Evolutionary conservation across 495 filamentous ascomycete species (phyloP).

Genomic region (Hapsidospora chrysogenum): DNA sequence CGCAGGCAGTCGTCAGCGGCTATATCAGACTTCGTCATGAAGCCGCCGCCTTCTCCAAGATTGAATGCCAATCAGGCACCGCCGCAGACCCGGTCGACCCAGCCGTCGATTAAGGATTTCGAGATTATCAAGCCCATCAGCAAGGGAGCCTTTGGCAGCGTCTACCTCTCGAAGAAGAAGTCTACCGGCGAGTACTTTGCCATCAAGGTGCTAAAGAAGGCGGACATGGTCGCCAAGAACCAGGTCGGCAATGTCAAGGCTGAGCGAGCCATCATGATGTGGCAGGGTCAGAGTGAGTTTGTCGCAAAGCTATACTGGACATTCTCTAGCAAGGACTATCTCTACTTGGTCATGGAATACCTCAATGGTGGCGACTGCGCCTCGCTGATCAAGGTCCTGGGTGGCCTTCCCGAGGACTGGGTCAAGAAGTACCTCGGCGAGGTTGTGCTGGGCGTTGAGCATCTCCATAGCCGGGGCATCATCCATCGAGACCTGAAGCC

Average conservation of each 20-base stretch:
- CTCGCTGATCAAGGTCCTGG: conserved; percentile 85
- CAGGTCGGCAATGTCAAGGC: conserved; percentile 98
- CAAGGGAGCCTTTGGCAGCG: conserved; percentile 95
- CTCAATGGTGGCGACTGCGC: conserved; percentile 95
- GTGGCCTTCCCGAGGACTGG: conserved; percentile 88
- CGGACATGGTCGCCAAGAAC: conserved; percentile 99
- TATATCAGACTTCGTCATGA: conserved; percentile 45
- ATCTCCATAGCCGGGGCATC: conserved; percentile 85
- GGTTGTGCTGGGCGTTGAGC: conserved; percentile 86
- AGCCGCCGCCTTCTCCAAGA: conserved; percentile 66
- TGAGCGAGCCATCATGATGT: conserved; percentile 99
- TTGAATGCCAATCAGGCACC: conserved; percentile 56
- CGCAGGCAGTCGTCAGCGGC: conserved; percentile 84
- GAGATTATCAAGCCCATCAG: conserved; percentile 99
- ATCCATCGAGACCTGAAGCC: conserved; percentile 95
- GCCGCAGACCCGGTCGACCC: conserved; percentile 55
- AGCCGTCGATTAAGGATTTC: conserved; percentile 96
- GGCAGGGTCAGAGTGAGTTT: conserved; percentile 98
- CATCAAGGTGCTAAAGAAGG: conserved; percentile 96
- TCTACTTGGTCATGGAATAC: conserved; percentile 98
- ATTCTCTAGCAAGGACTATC: conserved; percentile 96
- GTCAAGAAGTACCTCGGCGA: conserved; percentile 92
- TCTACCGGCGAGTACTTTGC: conserved; percentile 95
- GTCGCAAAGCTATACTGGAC: conserved; percentile 99
- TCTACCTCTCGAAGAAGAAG: conserved; percentile 96